phyloP scores from a whole-genome alignment of 345 rosid species.

The Populus pruinosa region DNA sequence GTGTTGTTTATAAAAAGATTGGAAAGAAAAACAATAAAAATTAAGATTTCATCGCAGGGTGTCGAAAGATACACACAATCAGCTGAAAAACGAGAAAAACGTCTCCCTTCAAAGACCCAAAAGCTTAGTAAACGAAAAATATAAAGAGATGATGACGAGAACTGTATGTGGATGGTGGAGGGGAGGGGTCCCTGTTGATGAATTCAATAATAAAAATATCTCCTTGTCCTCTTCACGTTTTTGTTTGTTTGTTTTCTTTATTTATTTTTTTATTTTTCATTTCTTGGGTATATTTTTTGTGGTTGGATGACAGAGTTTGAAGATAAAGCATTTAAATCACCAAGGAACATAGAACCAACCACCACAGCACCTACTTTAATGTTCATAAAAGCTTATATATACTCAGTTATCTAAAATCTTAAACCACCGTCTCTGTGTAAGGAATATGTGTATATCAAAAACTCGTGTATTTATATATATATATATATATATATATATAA shows the following conservation, averaged over 20 bases:
- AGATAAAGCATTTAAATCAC: constrained; percentile 61
- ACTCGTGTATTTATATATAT: too few relatives aligned
- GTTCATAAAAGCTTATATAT: constrained; percentile 4
- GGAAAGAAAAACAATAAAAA: not conserved
- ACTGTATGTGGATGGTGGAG: not conserved
- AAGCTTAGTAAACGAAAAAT: constrained; percentile 28
- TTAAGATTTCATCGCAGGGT: constrained; percentile 23
- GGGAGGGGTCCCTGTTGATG: constrained; percentile 30
- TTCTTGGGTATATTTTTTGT: constrained; percentile 23
- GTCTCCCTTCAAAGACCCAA: constrained; percentile 48
- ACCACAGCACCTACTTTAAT: constrained; percentile 42
- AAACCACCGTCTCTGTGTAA: not conserved
- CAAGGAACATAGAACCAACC: constrained; percentile 42
- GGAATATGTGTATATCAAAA: not conserved
- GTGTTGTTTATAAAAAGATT: not conserved
- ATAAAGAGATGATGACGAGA: constrained; percentile 23
- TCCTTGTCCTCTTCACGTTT: constrained; percentile 35
- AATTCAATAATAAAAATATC: constrained; percentile 49
- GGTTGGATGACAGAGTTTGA: constrained; percentile 43
- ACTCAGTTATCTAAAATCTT: not conserved
- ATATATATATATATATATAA: not conserved
- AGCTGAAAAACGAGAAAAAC: constrained; percentile 77
- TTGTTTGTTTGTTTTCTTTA: constrained; percentile 5
- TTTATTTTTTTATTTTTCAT: not conserved
- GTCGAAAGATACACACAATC: constrained; percentile 66